Conservation (phyloP, 176 grass and related monocot genomes). For the Cenchrus americanus region DNA sequence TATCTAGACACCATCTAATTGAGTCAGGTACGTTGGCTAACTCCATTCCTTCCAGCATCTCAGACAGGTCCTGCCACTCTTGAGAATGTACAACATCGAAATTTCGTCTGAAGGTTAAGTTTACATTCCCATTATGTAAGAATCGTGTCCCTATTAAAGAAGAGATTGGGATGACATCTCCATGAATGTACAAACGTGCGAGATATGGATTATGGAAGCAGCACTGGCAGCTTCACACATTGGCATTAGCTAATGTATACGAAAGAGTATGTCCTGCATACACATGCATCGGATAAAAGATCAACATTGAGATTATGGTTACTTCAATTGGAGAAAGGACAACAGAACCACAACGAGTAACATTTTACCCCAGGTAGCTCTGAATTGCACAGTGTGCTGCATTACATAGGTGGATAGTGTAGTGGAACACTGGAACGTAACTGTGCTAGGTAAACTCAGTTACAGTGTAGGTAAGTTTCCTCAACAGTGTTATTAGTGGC, state of each 20-base stretch:
- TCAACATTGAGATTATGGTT: background rate
- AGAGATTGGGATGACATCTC: slow-evolving; percentile 1
- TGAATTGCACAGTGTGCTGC: background rate
- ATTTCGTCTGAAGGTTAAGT: too few species aligned
- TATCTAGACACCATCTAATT: too few species aligned
- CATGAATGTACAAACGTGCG: background rate
- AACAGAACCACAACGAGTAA: background rate
- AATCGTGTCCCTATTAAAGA: background rate
- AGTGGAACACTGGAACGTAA: background rate
- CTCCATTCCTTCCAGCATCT: too few species aligned
- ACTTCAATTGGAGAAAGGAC: too few species aligned
- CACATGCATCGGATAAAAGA: background rate
- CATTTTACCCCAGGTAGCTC: background rate
- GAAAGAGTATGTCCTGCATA: background rate
- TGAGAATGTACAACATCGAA: too few species aligned
- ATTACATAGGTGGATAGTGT: background rate
- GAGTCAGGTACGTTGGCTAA: too few species aligned
- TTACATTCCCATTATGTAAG: too few species aligned
- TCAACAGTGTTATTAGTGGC: background rate
- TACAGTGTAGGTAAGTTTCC: background rate
- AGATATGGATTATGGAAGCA: slow-evolving; percentile 5
- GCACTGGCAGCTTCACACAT: slow-evolving; percentile 13
- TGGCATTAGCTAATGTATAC: slow-evolving; percentile 28
- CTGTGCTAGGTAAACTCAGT: background rate
- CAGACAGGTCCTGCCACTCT: too few species aligned